Percentiles rank a stretch among this genome's conserved stretches.
These are phyloP conservation scores for Limonium bicolor DNA, from an alignment of 148 eudicot genomes.

Conservation along the genomic window DNA sequence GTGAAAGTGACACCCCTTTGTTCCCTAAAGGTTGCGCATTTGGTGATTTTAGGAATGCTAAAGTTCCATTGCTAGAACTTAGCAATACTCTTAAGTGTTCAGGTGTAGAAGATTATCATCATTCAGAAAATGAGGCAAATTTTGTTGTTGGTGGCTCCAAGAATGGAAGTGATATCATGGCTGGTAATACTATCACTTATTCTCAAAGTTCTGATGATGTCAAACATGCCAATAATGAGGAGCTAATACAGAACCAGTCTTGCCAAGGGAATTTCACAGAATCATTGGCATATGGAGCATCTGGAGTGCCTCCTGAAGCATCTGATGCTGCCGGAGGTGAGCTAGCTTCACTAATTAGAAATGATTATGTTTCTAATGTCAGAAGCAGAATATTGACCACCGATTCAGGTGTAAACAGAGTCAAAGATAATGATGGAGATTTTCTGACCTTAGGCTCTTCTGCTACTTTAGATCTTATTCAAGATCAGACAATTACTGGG, in stretches of 20 bases:
- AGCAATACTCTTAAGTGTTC: conserved; percentile 8
- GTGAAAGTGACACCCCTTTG: conserved; percentile 6
- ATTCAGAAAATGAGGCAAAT: conserved; percentile 6
- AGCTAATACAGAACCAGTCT: conserved; percentile 14
- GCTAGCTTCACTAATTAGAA: conserved; percentile 8
- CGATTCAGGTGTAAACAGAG: conserved; percentile 1
- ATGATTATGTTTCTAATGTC: conserved; percentile 9
- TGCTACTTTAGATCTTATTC: conserved; percentile 6
- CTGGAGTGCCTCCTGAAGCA: conserved; percentile 11
- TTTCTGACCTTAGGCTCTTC: conserved; percentile 7
- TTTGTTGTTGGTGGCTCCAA: conserved; percentile 6
- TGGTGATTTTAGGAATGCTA: conserved; percentile 12
- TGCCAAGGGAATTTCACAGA: conserved; percentile 8
- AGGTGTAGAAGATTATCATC: conserved; percentile 6
- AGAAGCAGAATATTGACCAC: conserved; percentile 26
- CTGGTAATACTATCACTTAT: conserved; percentile 6
- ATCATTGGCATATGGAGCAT: conserved; percentile 7
- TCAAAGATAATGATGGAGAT: conserved; percentile 3
- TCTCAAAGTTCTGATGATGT: conserved; percentile 3
- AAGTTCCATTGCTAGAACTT: neutral
- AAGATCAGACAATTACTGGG: conserved; percentile 15
- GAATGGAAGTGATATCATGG: conserved; percentile 5
- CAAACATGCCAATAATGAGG: conserved; percentile 5
- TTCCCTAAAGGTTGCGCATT: conserved; percentile 9
- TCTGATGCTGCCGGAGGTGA: conserved; percentile 6